Base-by-base conservation (phyloP, 192 early-diverging fungal species). In the Gaertneriomyces semiglobifer region DNA sequence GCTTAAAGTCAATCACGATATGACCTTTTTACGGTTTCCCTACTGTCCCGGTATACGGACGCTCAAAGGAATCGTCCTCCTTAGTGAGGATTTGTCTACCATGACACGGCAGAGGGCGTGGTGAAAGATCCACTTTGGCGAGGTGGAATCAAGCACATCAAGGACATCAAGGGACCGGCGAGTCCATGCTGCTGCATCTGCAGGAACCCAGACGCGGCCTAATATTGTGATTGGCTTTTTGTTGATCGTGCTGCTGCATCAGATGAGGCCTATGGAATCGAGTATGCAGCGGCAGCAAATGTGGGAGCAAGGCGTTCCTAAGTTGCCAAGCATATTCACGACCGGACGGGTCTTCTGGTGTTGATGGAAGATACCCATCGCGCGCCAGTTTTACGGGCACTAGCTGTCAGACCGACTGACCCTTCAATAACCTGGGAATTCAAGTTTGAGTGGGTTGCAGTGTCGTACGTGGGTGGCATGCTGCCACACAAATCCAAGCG, bases 151-250 rank as follows among this genome's bases (percentile, higher is more conserved):
- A n/a, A n/a, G n/a, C n/a, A n/a, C n/a, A n/a, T 48, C 47, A n/a
- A 8, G 47, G 9, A 10, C 47, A 48, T 48, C 47, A n/a, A 8
- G 47, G 8, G 9, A 48, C 8, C 8, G 47, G n/a, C 8, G n/a
- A n/a, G n/a, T 48, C n/a, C n/a, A 10, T 8, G 47, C 9, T n/a
- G 47, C 47, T 8, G 8, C n/a, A n/a, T 48, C 47, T 8, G 47
- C n/a, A 8, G 47, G 47, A 48, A 48, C n/a, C n/a, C n/a, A 10
- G 47, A 48, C 47, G 8, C n/a, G 9, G 47, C 9, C 8, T n/a
- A 48, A 48, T 48, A 48, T 48, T 48, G 47, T 48, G 47, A 48
- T n/a, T 48, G 47, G 47, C 47, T 48, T n/a, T 48, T 48, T 48
- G 47, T n/a, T n/a, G n/a, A n/a, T n/a, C n/a, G n/a, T n/a, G n/a